Evolutionary conservation across 352 stramenopile genomes (phyloP), one percentile per base, ranked within the genome.

Genomic region (Phytophthora kernoviae): DNA sequence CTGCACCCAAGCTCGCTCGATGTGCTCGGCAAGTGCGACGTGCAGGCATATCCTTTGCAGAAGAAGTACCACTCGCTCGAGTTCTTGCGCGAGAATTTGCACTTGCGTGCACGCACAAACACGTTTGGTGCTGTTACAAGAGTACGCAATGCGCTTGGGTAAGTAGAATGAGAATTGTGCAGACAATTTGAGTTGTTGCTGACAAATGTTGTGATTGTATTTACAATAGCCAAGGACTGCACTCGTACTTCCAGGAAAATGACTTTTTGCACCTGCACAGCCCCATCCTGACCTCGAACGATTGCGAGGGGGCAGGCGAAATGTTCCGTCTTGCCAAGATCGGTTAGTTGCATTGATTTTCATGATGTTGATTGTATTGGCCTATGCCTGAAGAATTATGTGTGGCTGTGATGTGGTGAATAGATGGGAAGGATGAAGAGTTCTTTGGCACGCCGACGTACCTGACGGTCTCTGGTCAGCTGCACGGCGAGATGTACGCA

Each of bases 1-100:
- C 66, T 99, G 26, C 84, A 96, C 34, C 93, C 90, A 2, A 68
- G 76, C 14, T 79, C 65, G 39, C 75, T 97, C 4, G 54, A 93
- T 20, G 73, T 99, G 32, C 78, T 99, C 14, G 97, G 97, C 30
- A 74, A 83, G 43, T 99, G 95, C 74, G 93, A 98, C 27, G 76
- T 77, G 11, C 80, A 97, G 51, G 81, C 66, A n/a, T 99, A 98
- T 56, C 97, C 97, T 24, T 78, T 99, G 18, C 96, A 98, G 49
- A 99, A 99, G 84, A 99, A 99, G 75, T 93, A 96, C 60, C 96
- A 99, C 70, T 96, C 94, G 22, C 78, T 99, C 17, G 97, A 99
- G 80, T 99, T 99, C 60, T 72, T 99, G 37, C 82, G 97, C 34
- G 96, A 97, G 55, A 96, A 99, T 49, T 81, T 98, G 36, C 97